Percentiles rank a stretch among this genome's conserved stretches.
These are phyloP conservation scores for Colletotrichum ledebouriae DNA, from an alignment of 2,329 filamentous ascomycete genomes.

Conservation along the genomic window DNA sequence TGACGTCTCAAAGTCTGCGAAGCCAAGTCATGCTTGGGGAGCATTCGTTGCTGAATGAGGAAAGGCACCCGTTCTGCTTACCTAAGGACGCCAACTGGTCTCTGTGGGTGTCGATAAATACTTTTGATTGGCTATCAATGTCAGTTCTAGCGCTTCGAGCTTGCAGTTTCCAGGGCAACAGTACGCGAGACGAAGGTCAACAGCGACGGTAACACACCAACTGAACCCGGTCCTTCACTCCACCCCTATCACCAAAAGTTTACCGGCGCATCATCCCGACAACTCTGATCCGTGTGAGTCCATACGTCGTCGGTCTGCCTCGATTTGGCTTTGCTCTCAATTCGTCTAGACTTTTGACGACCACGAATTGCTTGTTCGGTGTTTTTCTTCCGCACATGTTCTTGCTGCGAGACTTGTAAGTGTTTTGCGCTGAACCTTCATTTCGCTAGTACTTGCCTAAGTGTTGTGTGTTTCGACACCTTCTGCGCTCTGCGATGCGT, in stretches of 20 bases:
- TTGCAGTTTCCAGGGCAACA: slow-evolving; percentile 37
- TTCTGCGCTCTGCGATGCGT: background rate
- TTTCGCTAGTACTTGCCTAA: slow-evolving; percentile 9
- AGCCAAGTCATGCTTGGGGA: background rate
- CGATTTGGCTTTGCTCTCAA: slow-evolving; percentile 47
- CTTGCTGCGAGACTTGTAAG: slow-evolving; percentile 47
- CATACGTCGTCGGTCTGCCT: slow-evolving; percentile 36
- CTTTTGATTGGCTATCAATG: slow-evolving; percentile 16
- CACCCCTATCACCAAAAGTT: slow-evolving; percentile 39
- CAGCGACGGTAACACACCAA: slow-evolving; percentile 34
- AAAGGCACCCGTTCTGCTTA: slow-evolving; percentile 7
- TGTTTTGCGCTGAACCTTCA: slow-evolving; percentile 38
- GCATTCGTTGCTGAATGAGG: slow-evolving; percentile 9
- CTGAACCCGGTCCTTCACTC: slow-evolving; percentile 35
- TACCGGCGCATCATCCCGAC: slow-evolving; percentile 39
- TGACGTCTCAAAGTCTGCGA: background rate
- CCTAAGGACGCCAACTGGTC: slow-evolving; percentile 16
- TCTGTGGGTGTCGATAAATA: slow-evolving; percentile 7
- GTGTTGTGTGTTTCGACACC: slow-evolving; percentile 1
- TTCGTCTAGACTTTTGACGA: slow-evolving; percentile 43
- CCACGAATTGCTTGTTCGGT: slow-evolving; percentile 5
- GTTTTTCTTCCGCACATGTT: slow-evolving; percentile 47
- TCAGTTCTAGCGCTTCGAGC: slow-evolving; percentile 6
- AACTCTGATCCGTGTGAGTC: slow-evolving; percentile 31
- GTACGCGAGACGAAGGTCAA: slow-evolving; percentile 40